phyloP scores from a whole-genome alignment of 495 filamentous ascomycete genomes.

The Staphylotrichum longicolle region DNA sequence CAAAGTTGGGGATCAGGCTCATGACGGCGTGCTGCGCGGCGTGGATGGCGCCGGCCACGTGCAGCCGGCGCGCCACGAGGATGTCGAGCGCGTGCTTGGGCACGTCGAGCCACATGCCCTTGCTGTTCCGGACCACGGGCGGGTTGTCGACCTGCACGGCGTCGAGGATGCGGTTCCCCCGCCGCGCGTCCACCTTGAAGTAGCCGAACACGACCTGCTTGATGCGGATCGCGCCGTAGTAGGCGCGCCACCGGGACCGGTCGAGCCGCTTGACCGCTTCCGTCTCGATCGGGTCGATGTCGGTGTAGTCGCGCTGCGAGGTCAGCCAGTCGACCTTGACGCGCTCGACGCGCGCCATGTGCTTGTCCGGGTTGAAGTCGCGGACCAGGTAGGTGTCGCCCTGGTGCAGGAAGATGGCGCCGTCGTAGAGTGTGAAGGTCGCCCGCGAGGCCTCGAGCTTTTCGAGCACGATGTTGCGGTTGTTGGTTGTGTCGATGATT shows the following conservation, averaged over 20 bases:
- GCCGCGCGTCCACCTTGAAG: conserved; percentile 85
- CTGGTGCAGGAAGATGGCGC: conserved; percentile 96
- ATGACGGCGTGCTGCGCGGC: conserved; percentile 90
- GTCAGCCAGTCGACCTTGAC: conserved; percentile 98
- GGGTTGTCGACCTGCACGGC: conserved; percentile 92
- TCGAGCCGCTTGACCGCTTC: conserved; percentile 71
- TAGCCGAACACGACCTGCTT: conserved; percentile 88
- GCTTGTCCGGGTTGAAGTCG: conserved; percentile 76
- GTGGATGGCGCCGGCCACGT: conserved; percentile 88
- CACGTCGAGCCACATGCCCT: conserved; percentile 97
- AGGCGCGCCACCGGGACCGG: conserved; percentile 56
- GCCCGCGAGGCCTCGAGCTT: conserved; percentile 94
- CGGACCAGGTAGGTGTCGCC: conserved; percentile 87
- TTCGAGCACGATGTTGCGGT: conserved; percentile 82
- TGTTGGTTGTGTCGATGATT: conserved; percentile 83
- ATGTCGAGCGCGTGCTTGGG: conserved; percentile 76
- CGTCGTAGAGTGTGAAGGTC: conserved; percentile 95
- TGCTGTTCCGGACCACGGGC: conserved; percentile 75
- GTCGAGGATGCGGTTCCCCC: conserved; percentile 73
- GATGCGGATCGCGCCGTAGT: conserved; percentile 80
- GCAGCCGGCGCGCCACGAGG: conserved; percentile 65
- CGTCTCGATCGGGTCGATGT: conserved; percentile 86
- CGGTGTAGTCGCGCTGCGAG: conserved; percentile 88
- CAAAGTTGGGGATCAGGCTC: conserved; percentile 82
- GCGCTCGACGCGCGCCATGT: conserved; percentile 65